These are phyloP conservation scores for Peniophora sp. DNA, from an alignment of 1,284 basidiomycete genomes.

Conservation along the genomic window DNA sequence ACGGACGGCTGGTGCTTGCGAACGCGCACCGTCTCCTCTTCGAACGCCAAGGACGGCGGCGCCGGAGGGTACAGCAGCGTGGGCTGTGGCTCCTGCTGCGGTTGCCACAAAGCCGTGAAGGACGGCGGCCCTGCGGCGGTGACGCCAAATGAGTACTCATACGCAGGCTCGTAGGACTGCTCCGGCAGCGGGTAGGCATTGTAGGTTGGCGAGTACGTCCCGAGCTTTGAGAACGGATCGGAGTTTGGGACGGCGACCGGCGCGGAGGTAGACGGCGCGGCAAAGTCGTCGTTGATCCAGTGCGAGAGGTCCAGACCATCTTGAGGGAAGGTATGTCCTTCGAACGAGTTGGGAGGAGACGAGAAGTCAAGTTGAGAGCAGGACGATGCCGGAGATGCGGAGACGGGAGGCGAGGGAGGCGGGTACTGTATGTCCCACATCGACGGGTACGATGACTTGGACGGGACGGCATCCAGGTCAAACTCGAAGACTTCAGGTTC, in stretches of 20 bases:
- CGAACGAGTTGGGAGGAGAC: slow-evolving; percentile 17
- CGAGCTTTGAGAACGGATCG: slow-evolving; percentile 34
- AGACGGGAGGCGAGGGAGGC: slow-evolving; percentile 17
- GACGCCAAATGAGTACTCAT: slow-evolving; percentile 11
- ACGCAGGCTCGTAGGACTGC: slow-evolving; percentile 12
- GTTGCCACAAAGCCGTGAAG: slow-evolving; percentile 38
- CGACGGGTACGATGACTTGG: slow-evolving; percentile 22
- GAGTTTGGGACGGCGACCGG: slow-evolving; percentile 56
- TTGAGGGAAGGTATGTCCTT: slow-evolving; percentile 25
- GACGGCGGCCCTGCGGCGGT: slow-evolving; percentile 45
- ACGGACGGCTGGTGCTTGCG: slow-evolving; percentile 7
- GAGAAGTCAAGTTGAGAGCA: slow-evolving; percentile 20
- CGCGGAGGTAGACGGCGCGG: slow-evolving; percentile 22
- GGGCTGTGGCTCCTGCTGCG: slow-evolving; percentile 39
- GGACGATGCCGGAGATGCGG: slow-evolving; percentile 27
- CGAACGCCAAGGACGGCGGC: slow-evolving; percentile 8
- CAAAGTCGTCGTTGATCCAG: slow-evolving; percentile 56
- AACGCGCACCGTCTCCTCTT: slow-evolving; percentile 15
- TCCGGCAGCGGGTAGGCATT: slow-evolving; percentile 31
- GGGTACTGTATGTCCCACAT: slow-evolving; percentile 30
- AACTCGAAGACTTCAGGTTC: slow-evolving; percentile 55
- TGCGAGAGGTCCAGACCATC: slow-evolving; percentile 29
- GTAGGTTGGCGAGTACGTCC: slow-evolving; percentile 52
- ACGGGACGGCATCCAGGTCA: slow-evolving; percentile 35
- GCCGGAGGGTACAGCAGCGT: slow-evolving; percentile 24